A percentile compares a stretch with the other conserved stretches of the same genome.
phyloP scores from a whole-genome alignment of 2,329 filamentous ascomycete species.

The Cucurbitaria berberidis region DNA sequence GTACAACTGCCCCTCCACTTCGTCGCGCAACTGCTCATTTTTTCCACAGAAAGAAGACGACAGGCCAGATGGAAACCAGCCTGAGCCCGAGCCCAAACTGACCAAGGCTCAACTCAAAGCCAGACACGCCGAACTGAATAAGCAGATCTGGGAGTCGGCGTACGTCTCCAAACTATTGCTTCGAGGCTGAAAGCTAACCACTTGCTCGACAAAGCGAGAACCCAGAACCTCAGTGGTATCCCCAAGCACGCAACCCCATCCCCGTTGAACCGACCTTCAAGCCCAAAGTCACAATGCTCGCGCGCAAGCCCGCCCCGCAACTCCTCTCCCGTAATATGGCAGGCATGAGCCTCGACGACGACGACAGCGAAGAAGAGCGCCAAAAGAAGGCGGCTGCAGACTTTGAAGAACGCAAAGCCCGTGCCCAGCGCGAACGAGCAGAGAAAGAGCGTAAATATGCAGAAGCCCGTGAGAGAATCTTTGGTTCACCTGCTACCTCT shows the following conservation, averaged over 20 bases:
- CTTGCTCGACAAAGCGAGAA: constrained; percentile 64
- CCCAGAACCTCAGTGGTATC: constrained; percentile 75
- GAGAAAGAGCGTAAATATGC: constrained; percentile 92
- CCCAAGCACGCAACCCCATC: constrained; percentile 68
- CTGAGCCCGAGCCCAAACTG: constrained; percentile 56
- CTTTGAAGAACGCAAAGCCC: constrained; percentile 77
- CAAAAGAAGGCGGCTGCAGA: constrained; percentile 68
- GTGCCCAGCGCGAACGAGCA: constrained; percentile 79
- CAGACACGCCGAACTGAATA: constrained; percentile 81
- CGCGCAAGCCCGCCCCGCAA: constrained; percentile 74
- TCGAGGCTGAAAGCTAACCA: constrained; percentile 18
- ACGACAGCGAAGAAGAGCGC: constrained; percentile 70
- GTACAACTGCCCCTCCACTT: constrained; percentile 48
- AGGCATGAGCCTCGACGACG: constrained; percentile 54
- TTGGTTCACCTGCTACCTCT: constrained; percentile 64
- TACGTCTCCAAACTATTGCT: constrained; percentile 52
- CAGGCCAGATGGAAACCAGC: constrained; percentile 48
- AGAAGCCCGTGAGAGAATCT: constrained; percentile 84
- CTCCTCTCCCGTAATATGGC: constrained; percentile 65
- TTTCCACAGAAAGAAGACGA: constrained; percentile 45
- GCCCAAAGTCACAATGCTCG: constrained; percentile 81
- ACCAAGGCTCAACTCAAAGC: constrained; percentile 79
- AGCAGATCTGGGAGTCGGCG: constrained; percentile 88
- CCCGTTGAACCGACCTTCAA: constrained; percentile 77
- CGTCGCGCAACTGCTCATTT: constrained; percentile 23